Percentiles rank a stretch among this genome's conserved stretches.
phyloP scores from a whole-genome alignment of 768 basidiomycete species.

The Pleurotus pulmonarius region DNA sequence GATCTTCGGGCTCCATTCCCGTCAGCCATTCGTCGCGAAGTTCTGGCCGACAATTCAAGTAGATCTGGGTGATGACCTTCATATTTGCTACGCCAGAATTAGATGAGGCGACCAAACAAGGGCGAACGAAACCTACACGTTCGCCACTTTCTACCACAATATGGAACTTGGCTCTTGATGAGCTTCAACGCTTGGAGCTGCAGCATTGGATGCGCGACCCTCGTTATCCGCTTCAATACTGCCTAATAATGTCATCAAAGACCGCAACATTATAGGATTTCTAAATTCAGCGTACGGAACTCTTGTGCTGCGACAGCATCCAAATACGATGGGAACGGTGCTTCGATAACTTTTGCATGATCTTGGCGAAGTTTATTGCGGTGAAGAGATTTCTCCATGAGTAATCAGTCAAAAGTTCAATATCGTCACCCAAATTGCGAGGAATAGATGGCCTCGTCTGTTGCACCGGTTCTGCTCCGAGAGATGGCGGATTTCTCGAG shows the following conservation, averaged over 20 bases:
- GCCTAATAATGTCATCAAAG: slow-evolving; percentile 49
- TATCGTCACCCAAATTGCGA: slow-evolving; percentile 75
- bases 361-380: slow-evolving; percentile 94
- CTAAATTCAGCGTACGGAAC: slow-evolving; percentile 56
- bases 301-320: slow-evolving; percentile 97
- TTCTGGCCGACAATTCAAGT: slow-evolving; percentile 95
- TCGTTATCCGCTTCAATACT: slow-evolving; percentile 90
- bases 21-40: slow-evolving; percentile 97
- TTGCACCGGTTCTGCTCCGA: slow-evolving; percentile 39
- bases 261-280: background rate
- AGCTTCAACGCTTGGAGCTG: slow-evolving; percentile 94
- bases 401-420: slow-evolving; percentile 90
- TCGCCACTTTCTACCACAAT: slow-evolving; percentile 96
- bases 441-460: slow-evolving; percentile 60
- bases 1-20: slow-evolving; percentile 87
- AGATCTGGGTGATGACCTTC: slow-evolving; percentile 99
- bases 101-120: slow-evolving; percentile 1
- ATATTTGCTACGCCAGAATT: slow-evolving; percentile 73
- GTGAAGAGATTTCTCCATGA: slow-evolving; percentile 99
- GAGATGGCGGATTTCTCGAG: slow-evolving; percentile 57
- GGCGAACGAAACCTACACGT: slow-evolving; percentile 60
- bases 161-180: slow-evolving; percentile 98
- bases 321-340: slow-evolving; percentile 91
- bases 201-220: slow-evolving; percentile 90
- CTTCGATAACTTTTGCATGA: slow-evolving; percentile 97